Percentiles rank a stretch among this genome's conserved stretches.
Evolutionary conservation across 2,329 filamentous ascomycete species (phyloP).

Genomic region (Dendrostoma leiphaemia): DNA sequence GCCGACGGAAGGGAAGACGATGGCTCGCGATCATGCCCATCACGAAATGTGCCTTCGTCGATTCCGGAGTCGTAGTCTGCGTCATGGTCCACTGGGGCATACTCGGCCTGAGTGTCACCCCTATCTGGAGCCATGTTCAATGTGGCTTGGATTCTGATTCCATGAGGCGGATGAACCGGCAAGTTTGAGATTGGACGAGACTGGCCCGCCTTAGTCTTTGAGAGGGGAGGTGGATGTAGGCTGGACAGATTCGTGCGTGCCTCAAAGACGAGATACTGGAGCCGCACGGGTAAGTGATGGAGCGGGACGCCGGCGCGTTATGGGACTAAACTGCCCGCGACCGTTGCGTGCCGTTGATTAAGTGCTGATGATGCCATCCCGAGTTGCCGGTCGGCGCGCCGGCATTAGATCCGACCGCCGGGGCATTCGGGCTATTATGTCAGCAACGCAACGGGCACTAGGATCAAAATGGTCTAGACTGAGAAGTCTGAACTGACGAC

Average conservation of each 20-base stretch:
- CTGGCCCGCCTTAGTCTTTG: too few relatives aligned
- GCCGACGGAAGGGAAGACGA: not conserved
- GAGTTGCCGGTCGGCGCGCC: not conserved
- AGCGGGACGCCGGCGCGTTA: too few relatives aligned
- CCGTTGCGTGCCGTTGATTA: slow-evolving; percentile 2
- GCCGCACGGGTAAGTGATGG: too few relatives aligned
- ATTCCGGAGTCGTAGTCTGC: not conserved
- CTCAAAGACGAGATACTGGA: too few relatives aligned
- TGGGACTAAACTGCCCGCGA: not conserved
- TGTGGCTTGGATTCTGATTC: not conserved
- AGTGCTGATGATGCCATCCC: slow-evolving; percentile 8
- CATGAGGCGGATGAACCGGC: not conserved
- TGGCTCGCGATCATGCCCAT: not conserved
- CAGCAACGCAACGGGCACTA: not conserved
- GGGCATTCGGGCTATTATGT: not conserved
- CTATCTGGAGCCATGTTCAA: slow-evolving; percentile 16
- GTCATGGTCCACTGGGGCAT: not conserved
- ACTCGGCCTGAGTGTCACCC: not conserved
- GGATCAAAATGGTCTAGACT: too few relatives aligned
- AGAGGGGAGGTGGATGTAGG: not conserved
- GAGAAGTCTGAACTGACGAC: too few relatives aligned
- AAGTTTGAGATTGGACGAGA: too few relatives aligned
- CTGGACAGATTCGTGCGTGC: too few relatives aligned
- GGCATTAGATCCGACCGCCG: not conserved
- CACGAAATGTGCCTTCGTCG: not conserved